Base-by-base conservation (phyloP, 2,329 filamentous ascomycete genomes). In the Thielaviopsis populi region DNA sequence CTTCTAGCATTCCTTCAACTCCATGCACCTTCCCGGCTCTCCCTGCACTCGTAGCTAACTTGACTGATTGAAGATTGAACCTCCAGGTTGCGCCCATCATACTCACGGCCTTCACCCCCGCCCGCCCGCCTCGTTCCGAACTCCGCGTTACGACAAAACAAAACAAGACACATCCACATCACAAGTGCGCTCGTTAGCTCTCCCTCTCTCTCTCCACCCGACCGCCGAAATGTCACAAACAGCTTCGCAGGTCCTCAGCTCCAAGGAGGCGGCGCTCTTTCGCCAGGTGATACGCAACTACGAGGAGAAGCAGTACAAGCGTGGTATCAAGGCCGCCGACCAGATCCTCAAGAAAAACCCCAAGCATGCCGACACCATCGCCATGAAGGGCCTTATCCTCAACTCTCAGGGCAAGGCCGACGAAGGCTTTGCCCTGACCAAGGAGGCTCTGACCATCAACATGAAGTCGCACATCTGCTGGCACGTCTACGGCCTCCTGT, bases 391-490 rank as follows among this genome's bases (percentile, higher is more conserved):
- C 64, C 80, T 99, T 69, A 96, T 97, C 69, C 83, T 97, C 75
- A 97, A 95, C 74, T 87, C 88, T 54, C 87, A 92, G 75, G 90
- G 91, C 69, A 92, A 95, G 76, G 86, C 87, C 37, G 90, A 96
- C 65, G 94, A 99, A 76, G 95, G 95, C 0, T 99, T 99, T 73
- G 83, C 86, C 56, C 81, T 99, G 66, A 92, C 89, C 71, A 99
- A 96, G 77, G 83, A 91, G 68, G 94, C 95, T 41, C 80, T 99
- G 70, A 91, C 87, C 69, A 90, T 91, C 71, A 91, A 97, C 74
- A 97, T 99, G 91, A 96, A 95, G 78, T 96, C 91, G 71, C 92
- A 97, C 76, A 91, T 99, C 71, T 97, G 91, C 80, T 99, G 94
- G 94, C 95, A 99, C 75, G 94, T 99, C 67, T 99, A 97, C 74